Base-by-base conservation (phyloP, 495 filamentous ascomycete species). In the Tricharina praecox region DNA sequence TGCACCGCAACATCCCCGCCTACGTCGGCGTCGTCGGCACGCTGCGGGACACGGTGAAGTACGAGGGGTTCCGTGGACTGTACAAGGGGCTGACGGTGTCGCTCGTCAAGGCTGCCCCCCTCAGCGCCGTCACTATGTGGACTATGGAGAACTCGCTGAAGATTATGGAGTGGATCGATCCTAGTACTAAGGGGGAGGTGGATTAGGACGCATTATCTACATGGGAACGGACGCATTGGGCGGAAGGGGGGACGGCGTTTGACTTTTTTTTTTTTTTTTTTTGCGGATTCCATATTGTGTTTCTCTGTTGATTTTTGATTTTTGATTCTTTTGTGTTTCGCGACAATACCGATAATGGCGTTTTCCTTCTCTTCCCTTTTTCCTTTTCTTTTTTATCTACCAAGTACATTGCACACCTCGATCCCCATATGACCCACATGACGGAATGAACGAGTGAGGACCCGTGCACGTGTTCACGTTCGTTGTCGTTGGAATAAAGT, bases 41-140 rank as follows among this genome's bases (percentile, higher is more conserved):
- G 1, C 68, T 90, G 36, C 58, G 59, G 38, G 61, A 67, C 53
- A 93, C 95, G 47, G 52, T 90, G 40, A 61, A 55, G 52, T 69
- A 61, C 11, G 90, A 99, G 61, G 86, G 90, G 1, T 56, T 71
- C 13, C 70, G 82, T 47, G 92, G 90, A 0, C 56, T 99, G 49
- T 99, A 96, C 63, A 69, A 85, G 38, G 90, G 90, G 2, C 63
- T 99, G 50, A 79, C 78, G 3, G 85, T 96, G 2, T 85, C 85
- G 55, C 62, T 99, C 64, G 52, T 95, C 49, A 99, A 99, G 68
- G 85, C 90, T 13, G 92, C 88, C 23, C 90, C 90, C 38, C 78
- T 92, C 18, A 93, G 85, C 64, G 92, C 90, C 1, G 76, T 94
- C 16, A 99, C 90, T 0, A 90, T 99, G 82, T 99, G 92, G 90